Conservation (phyloP, 2,329 filamentous ascomycete genomes). For the Sphaerulina musiva region DNA sequence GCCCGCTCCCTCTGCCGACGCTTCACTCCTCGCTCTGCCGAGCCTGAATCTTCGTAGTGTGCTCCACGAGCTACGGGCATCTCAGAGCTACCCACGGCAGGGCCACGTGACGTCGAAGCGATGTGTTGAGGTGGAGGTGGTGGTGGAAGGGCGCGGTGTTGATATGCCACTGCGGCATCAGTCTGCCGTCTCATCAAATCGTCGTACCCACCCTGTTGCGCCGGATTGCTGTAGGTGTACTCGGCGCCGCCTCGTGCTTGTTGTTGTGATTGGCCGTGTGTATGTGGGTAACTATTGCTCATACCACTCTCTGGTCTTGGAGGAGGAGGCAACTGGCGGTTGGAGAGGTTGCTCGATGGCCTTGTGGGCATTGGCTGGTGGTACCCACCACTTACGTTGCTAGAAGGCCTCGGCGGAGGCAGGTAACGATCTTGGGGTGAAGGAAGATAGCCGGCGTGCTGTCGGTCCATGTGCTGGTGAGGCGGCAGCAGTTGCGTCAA, state of each 20-base stretch:
- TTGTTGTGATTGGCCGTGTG: conserved; percentile 14
- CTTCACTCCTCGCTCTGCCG: conserved; percentile 19
- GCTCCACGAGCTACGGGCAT: conserved; percentile 12
- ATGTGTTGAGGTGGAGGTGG: conserved; percentile 20
- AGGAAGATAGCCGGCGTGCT: conserved; percentile 25
- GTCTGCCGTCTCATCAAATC: conserved; percentile 24
- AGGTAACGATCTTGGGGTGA: conserved; percentile 30
- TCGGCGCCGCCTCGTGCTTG: conserved; percentile 27
- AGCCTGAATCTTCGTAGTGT: conserved; percentile 13
- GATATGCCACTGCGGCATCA: conserved; percentile 25
- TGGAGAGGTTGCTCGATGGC: conserved; percentile 30
- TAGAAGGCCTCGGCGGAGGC: conserved; percentile 31
- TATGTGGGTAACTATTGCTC: conserved; percentile 26
- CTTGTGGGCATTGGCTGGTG: conserved; percentile 30
- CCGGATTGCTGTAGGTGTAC: conserved; percentile 20
- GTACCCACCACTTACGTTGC: conserved; percentile 31
- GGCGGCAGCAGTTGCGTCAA: conserved; percentile 30
- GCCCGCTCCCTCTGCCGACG: conserved; percentile 18
- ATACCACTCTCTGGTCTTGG: conserved; percentile 29
- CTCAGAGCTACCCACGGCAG: conserved; percentile 11
- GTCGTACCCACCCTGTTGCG: conserved; percentile 20
- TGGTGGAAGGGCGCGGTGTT: conserved; percentile 20
- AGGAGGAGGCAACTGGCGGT: conserved; percentile 26
- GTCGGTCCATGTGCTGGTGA: conserved; percentile 30
- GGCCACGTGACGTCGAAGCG: conserved; percentile 24